phyloP scores from a whole-genome alignment of 1,139 yeast genomes.

The Candida sp. region DNA sequence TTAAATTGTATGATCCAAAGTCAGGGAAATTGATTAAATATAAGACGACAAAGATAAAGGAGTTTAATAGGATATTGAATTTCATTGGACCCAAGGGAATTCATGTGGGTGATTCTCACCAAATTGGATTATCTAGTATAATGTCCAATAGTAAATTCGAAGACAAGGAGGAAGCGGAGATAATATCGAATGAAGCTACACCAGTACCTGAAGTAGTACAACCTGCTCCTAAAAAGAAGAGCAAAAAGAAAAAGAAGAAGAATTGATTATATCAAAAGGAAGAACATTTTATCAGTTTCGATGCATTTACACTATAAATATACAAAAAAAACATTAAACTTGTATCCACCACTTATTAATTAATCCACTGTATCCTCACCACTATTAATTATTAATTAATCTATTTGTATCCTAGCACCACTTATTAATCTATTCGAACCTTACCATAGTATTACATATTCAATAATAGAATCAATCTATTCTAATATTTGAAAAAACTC shows the following conservation, averaged over 20 bases:
- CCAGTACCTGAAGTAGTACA: conserved; percentile 9
- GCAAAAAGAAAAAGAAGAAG: conserved; percentile 22
- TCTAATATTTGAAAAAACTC: conserved; percentile 28
- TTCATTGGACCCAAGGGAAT: conserved; percentile 89
- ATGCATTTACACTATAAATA: background rate
- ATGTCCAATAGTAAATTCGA: conserved; percentile 41
- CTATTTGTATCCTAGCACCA: background rate
- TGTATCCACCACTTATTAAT: background rate
- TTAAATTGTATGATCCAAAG: conserved; percentile 71
- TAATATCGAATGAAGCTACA: conserved; percentile 8
- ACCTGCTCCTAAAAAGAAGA: conserved; percentile 16
- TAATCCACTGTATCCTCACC: background rate
- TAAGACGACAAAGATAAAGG: conserved; percentile 66
- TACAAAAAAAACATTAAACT: background rate
- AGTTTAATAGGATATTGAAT: conserved; percentile 71
- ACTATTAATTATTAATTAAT: background rate
- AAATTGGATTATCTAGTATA: conserved; percentile 36
- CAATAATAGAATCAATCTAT: background rate
- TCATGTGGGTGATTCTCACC: conserved; percentile 22
- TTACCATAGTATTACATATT: background rate
- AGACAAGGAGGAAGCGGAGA: conserved; percentile 14
- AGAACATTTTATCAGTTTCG: no score
- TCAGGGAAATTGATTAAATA: conserved; percentile 66
- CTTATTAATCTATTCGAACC: background rate
- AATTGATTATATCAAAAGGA: conserved; percentile 8